Conservation (phyloP, 108 stramenopile species). For the Schizochytrium sp. region DNA sequence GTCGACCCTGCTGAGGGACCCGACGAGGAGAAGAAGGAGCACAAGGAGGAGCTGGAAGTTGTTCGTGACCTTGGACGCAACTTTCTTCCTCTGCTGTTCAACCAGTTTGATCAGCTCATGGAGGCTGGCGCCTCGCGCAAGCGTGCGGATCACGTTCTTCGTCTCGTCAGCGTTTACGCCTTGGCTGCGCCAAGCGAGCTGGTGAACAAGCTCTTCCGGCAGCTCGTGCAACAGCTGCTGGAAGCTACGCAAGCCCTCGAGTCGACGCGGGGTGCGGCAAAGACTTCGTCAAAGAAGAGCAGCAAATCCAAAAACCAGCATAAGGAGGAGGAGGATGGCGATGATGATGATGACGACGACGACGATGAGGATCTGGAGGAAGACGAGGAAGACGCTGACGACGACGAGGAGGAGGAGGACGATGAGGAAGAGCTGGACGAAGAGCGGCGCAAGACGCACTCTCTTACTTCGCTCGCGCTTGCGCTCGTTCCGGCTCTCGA, state of each 20-base stretch:
- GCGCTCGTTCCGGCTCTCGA: conserved; percentile 1
- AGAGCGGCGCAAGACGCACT: neutral
- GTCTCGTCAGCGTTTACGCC: neutral
- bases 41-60: neutral
- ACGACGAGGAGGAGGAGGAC: neutral
- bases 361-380: neutral
- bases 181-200: neutral
- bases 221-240: conserved; percentile 2
- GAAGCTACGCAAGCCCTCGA: neutral
- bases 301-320: neutral
- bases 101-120: neutral
- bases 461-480: neutral
- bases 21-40: neutral
- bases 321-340: too few species aligned
- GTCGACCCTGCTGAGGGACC: neutral
- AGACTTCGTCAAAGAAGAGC: neutral
- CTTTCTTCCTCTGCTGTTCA: neutral
- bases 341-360: neutral
- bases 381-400: neutral
- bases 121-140: neutral
- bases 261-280: neutral
- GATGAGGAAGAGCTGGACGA: neutral
- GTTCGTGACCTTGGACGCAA: neutral
- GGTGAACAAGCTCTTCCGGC: neutral
- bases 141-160: neutral